Conservation (phyloP, 306 rosid species). For the Cicer yamashitae region DNA sequence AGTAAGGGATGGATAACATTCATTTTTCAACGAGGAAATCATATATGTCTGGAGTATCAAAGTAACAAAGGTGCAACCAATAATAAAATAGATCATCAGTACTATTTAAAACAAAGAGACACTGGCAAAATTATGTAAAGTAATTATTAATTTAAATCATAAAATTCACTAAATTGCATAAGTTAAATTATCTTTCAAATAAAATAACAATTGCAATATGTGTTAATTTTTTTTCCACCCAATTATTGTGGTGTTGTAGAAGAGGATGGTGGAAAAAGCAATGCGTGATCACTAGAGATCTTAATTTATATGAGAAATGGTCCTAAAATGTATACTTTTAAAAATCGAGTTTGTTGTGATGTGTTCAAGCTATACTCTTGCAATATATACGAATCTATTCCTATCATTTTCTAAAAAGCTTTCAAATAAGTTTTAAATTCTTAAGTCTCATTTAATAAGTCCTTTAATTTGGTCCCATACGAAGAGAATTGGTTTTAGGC, state of each 20-base stretch:
- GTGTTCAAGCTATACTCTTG: background rate
- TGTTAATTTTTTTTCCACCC: background rate
- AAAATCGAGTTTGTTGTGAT: background rate
- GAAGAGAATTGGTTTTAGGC: no score
- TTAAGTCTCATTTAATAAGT: no score
- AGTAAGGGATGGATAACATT: background rate
- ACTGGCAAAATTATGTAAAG: background rate
- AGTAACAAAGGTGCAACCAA: background rate
- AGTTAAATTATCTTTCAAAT: background rate
- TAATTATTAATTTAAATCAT: background rate
- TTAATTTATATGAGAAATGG: background rate
- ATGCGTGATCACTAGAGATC: background rate
- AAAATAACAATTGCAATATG: background rate
- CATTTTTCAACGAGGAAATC: background rate
- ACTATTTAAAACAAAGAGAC: background rate
- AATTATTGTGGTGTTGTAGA: background rate
- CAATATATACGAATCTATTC: background rate
- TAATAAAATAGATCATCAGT: background rate
- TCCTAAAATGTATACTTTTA: background rate
- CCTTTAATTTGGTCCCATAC: no score
- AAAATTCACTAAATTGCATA: background rate
- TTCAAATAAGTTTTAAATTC: no score
- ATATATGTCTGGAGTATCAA: no score
- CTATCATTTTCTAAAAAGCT: background rate
- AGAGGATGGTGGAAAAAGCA: constrained; percentile 13